phyloP scores from a whole-genome alignment of 2,329 filamentous ascomycete genomes.

The Scolecobasidium constrictum region DNA sequence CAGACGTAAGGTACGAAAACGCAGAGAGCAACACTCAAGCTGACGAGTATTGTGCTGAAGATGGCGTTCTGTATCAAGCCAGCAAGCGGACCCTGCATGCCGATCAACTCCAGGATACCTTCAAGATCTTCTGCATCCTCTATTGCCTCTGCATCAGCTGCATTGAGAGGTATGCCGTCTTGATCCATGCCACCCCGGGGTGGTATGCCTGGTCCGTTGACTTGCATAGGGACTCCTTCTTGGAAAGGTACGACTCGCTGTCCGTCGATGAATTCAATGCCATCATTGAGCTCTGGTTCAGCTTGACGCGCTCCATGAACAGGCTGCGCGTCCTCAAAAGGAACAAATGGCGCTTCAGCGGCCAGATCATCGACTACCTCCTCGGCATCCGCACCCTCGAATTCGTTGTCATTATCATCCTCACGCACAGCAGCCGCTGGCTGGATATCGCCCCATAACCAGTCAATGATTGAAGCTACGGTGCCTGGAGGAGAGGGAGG shows the following conservation, averaged over 20 bases:
- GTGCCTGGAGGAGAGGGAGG: background rate
- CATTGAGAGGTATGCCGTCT: conserved; percentile 42
- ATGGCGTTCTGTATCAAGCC: conserved; percentile 90
- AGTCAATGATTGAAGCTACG: conserved; percentile 23
- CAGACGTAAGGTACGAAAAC: conserved; percentile 89
- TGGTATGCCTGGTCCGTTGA: background rate
- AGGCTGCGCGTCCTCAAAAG: conserved; percentile 35
- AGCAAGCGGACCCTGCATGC: conserved; percentile 86
- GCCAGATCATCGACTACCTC: conserved; percentile 48
- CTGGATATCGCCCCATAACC: conserved; percentile 38
- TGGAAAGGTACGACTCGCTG: background rate
- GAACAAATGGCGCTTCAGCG: conserved; percentile 50
- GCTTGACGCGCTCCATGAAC: conserved; percentile 17
- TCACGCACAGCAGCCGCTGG: conserved; percentile 10
- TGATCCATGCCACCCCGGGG: background rate
- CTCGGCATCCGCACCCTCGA: conserved; percentile 38
- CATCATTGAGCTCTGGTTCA: conserved; percentile 29
- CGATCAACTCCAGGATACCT: conserved; percentile 88
- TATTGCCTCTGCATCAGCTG: conserved; percentile 56
- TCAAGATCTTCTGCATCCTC: conserved; percentile 89
- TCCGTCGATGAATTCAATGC: background rate
- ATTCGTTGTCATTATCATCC: conserved; percentile 17
- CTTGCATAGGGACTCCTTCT: conserved; percentile 50
- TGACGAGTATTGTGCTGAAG: conserved; percentile 85
- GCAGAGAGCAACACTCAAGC: conserved; percentile 72